Percentiles rank a stretch among this genome's conserved stretches.
Conservation (phyloP, 441 rosid genomes). For the Omphalea diandra region DNA sequence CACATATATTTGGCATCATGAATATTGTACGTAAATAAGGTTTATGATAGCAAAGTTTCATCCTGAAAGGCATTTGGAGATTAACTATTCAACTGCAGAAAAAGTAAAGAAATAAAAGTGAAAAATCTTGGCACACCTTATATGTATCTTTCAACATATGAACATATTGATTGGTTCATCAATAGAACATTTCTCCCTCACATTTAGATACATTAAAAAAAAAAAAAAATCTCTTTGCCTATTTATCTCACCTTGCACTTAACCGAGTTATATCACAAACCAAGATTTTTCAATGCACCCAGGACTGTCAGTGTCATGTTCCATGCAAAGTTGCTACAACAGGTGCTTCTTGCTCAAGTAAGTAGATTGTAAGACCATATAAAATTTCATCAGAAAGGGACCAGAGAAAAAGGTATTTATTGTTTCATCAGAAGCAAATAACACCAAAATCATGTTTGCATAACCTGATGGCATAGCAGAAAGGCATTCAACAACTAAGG, state of each 20-base stretch:
- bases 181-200: background rate
- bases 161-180: too few species aligned
- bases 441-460: background rate
- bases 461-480: background rate
- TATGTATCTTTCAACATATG: background rate
- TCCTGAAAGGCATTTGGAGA: background rate
- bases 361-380: background rate
- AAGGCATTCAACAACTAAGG: background rate
- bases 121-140: background rate
- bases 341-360: constrained; percentile 10
- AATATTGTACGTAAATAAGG: too few species aligned
- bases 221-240: background rate
- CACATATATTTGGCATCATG: too few species aligned
- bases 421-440: background rate
- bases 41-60: background rate
- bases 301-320: background rate
- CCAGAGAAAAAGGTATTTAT: background rate
- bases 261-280: background rate
- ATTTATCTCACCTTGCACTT: background rate
- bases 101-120: background rate
- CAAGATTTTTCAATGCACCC: background rate
- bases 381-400: background rate
- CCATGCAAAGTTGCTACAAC: background rate
- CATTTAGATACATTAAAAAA: background rate
- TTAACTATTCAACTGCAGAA: background rate